Evolutionary conservation across 2,329 filamentous ascomycete genomes (phyloP).

Genomic region (Torrubiella hemipterigena): DNA sequence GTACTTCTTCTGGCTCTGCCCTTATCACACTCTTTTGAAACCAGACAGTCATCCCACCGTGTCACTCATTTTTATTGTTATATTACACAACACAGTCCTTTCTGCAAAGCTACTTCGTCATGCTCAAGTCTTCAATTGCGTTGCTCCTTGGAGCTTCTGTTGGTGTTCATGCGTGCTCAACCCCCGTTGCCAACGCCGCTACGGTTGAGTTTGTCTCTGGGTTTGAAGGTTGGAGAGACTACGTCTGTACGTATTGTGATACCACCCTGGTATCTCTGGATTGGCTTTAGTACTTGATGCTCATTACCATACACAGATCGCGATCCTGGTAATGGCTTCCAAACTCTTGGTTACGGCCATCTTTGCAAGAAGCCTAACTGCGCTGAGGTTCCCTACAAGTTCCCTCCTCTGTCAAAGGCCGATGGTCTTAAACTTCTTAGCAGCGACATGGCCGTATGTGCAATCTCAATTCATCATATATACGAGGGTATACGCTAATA

Average conservation of each 20-base stretch:
- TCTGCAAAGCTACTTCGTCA: no score
- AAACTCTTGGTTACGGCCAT: slow-evolving; percentile 39
- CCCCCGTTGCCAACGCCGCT: not conserved
- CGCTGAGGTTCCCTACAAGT: slow-evolving; percentile 29
- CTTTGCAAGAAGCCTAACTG: slow-evolving; percentile 28
- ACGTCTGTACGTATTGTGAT: not conserved
- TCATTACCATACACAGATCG: slow-evolving; percentile 7
- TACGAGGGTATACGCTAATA: not conserved
- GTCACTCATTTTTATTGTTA: no score
- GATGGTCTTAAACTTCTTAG: slow-evolving; percentile 27
- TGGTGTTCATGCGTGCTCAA: not conserved
- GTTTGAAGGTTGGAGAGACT: not conserved
- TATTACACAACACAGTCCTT: no score
- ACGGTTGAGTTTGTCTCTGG: not conserved
- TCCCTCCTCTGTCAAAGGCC: slow-evolving; percentile 30
- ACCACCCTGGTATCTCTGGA: not conserved
- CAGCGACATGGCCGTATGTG: slow-evolving; percentile 18
- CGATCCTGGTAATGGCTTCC: slow-evolving; percentile 32
- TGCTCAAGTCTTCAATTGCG: no score
- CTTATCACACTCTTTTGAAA: no score
- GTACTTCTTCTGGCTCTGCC: no score
- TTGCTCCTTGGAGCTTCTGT: not conserved
- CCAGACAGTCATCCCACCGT: no score
- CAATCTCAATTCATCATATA: not conserved
- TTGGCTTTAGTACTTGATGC: not conserved